Conservation (phyloP, 73 alveolate genomes). For the Paramecium caudatum region DNA sequence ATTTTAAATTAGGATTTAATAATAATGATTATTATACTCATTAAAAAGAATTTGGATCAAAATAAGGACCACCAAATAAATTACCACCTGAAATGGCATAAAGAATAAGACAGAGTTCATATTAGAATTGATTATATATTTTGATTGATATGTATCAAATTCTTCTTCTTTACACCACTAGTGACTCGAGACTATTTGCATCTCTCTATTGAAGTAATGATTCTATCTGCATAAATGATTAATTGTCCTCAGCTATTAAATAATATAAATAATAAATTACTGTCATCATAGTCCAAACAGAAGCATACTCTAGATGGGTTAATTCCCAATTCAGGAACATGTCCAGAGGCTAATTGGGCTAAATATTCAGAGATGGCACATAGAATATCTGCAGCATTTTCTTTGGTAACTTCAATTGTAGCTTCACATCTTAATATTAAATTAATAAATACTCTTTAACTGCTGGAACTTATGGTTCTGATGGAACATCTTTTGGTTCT, state of each 20-base stretch:
- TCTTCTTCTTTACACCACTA: slow-evolving; percentile 56
- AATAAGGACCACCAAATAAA: slow-evolving; percentile 71
- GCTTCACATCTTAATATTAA: slow-evolving; percentile 37
- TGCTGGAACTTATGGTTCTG: slow-evolving; percentile 57
- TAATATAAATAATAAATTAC: neutral
- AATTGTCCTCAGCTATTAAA: neutral
- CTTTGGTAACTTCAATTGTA: slow-evolving; percentile 61
- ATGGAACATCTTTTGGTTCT: neutral
- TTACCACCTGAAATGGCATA: slow-evolving; percentile 72
- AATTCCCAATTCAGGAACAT: slow-evolving; percentile 50
- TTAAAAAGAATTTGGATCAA: slow-evolving; percentile 70
- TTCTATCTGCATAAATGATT: slow-evolving; percentile 39
- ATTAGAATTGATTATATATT: slow-evolving; percentile 42
- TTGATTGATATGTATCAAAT: too few relatives aligned
- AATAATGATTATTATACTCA: slow-evolving; percentile 58
- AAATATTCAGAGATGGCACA: slow-evolving; percentile 61
- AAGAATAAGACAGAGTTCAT: slow-evolving; percentile 66
- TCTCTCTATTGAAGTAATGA: slow-evolving; percentile 20
- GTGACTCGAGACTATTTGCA: slow-evolving; percentile 3
- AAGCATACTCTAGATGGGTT: slow-evolving; percentile 65
- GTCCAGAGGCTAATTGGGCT: slow-evolving; percentile 63
- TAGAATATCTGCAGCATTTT: slow-evolving; percentile 66
- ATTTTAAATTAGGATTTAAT: slow-evolving; percentile 65
- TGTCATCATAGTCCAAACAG: slow-evolving; percentile 60
- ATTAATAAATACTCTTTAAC: slow-evolving; percentile 9